Conservation (phyloP, 2,329 filamentous ascomycete species). For the Bipolaris cookei region DNA sequence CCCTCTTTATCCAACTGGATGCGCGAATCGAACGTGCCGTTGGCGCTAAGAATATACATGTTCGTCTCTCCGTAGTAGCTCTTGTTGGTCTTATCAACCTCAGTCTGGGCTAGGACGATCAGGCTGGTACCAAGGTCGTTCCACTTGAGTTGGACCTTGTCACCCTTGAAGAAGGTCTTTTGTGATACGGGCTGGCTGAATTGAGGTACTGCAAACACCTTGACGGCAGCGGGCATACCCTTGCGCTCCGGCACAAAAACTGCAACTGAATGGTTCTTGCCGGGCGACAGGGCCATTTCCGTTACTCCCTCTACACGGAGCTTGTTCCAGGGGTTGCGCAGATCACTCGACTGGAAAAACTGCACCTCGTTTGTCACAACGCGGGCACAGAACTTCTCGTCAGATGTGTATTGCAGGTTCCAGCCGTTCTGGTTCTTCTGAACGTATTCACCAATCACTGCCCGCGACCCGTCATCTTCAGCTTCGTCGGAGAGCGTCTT, state of each 20-base stretch:
- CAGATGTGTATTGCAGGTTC: constrained; percentile 95
- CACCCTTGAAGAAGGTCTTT: constrained; percentile 99
- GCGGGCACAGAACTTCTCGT: constrained; percentile 92
- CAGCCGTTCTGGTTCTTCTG: constrained; percentile 95
- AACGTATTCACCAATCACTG: constrained; percentile 84
- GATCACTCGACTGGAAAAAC: constrained; percentile 88
- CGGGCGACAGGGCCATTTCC: constrained; percentile 88
- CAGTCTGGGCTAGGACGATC: constrained; percentile 94
- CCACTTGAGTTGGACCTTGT: constrained; percentile 99
- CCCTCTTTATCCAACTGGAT: constrained; percentile 95
- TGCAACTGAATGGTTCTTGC: constrained; percentile 88
- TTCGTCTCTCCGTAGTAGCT: constrained; percentile 99
- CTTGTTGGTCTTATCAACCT: constrained; percentile 98
- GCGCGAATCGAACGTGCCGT: constrained; percentile 89
- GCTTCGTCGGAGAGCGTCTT: constrained; percentile 74
- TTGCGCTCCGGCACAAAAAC: constrained; percentile 96
- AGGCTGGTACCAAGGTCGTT: constrained; percentile 89
- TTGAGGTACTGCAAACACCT: constrained; percentile 90
- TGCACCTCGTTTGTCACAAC: constrained; percentile 97
- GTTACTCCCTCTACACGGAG: constrained; percentile 87
- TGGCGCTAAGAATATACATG: constrained; percentile 91
- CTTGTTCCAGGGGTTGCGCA: constrained; percentile 92
- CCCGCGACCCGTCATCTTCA: constrained; percentile 67
- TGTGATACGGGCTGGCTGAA: constrained; percentile 85
- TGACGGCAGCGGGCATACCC: constrained; percentile 92